Conservation (phyloP, 305 asterid species). For the Petunia hybrid region DNA sequence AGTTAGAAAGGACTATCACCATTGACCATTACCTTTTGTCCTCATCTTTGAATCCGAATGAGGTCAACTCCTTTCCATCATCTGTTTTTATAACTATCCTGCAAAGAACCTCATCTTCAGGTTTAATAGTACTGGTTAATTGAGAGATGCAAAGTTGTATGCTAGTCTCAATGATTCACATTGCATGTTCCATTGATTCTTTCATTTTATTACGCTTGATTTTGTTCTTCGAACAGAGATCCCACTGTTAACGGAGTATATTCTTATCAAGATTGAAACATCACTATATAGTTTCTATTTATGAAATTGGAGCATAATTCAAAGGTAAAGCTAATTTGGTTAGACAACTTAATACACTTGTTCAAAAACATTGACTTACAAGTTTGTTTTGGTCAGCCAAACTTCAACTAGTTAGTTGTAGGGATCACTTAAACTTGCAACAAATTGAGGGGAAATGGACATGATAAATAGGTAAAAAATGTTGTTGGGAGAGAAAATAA, state of each 20-base stretch:
- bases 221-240: background rate
- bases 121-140: background rate
- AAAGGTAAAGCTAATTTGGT: too few species aligned
- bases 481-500: too few species aligned
- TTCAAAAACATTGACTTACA: background rate
- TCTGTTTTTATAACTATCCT: constrained; percentile 75
- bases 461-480: too few species aligned
- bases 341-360: background rate
- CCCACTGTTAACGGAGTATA: background rate
- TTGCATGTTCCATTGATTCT: too few species aligned
- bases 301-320: too few species aligned
- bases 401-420: background rate
- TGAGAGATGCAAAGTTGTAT: background rate
- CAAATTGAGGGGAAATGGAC: too few species aligned
- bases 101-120: constrained; percentile 42
- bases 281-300: background rate
- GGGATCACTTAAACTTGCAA: too few species aligned
- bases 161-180: background rate
- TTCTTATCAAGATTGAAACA: background rate
- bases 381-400: background rate
- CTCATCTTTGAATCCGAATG: constrained; percentile 75
- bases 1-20: background rate
- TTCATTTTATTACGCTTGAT: too few species aligned
- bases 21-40: constrained; percentile 79
- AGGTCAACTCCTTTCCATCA: constrained; percentile 70